Conservation (phyloP, 2,329 filamentous ascomycete species). For the Aspergillus fijiensis region DNA sequence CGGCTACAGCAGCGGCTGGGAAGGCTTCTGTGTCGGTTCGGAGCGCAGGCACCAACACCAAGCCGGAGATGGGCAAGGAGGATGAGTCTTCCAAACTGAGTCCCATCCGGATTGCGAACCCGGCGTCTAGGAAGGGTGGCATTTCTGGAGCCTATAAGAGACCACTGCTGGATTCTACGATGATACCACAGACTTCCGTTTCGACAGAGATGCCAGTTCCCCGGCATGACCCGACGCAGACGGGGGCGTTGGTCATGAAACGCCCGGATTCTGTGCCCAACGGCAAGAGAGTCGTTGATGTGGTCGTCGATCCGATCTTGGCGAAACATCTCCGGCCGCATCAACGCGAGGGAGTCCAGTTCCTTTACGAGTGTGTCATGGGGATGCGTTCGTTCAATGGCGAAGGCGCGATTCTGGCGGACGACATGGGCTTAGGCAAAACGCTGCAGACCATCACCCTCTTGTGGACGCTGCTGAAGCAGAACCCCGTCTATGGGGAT, state of each 20-base stretch:
- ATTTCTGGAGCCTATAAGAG: slow-evolving; percentile 59
- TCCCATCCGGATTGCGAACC: slow-evolving; percentile 22
- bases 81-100: slow-evolving; percentile 9
- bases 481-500: slow-evolving; percentile 63
- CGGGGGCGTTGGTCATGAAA: slow-evolving; percentile 66
- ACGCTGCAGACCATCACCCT: slow-evolving; percentile 71
- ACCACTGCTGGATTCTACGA: slow-evolving; percentile 57
- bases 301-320: slow-evolving; percentile 68
- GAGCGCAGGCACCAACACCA: slow-evolving; percentile 10
- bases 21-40: slow-evolving; percentile 23
- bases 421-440: slow-evolving; percentile 76
- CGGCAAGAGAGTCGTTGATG: slow-evolving; percentile 68
- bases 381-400: slow-evolving; percentile 66
- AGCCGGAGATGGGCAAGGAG: not conserved
- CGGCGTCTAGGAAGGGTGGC: slow-evolving; percentile 43
- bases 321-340: slow-evolving; percentile 64
- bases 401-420: slow-evolving; percentile 68
- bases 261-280: slow-evolving; percentile 55
- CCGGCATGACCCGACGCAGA: slow-evolving; percentile 62
- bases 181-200: slow-evolving; percentile 46
- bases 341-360: slow-evolving; percentile 67
- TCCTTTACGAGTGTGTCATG: slow-evolving; percentile 76
- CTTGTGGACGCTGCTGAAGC: slow-evolving; percentile 70
- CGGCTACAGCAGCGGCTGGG: slow-evolving; percentile 16
- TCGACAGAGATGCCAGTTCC: slow-evolving; percentile 52